These are phyloP conservation scores for Hypoxylon sp. DNA, from an alignment of 2,329 filamentous ascomycete species.

Conservation along the genomic window DNA sequence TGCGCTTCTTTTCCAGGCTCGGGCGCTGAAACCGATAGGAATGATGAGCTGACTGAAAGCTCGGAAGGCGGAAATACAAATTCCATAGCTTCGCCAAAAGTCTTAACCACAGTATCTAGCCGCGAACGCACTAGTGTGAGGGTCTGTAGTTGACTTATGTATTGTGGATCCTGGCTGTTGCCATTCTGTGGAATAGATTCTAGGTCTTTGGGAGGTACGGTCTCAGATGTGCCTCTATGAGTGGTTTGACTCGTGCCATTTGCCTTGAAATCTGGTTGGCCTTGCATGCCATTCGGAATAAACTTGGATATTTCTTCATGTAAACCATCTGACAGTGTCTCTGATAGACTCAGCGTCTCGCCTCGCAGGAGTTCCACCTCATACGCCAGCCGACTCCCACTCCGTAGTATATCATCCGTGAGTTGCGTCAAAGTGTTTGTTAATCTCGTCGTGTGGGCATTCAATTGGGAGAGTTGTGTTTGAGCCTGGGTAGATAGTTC, in stretches of 20 bases:
- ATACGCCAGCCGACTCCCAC: constrained; percentile 89
- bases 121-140: constrained; percentile 85
- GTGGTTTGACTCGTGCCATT: constrained; percentile 30
- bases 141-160: constrained; percentile 84
- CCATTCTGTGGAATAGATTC: constrained; percentile 42
- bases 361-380: constrained; percentile 95
- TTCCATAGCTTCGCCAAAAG: constrained; percentile 95
- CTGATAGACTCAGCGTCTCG: constrained; percentile 84
- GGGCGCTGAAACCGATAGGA: constrained; percentile 91
- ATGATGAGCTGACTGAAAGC: constrained; percentile 84
- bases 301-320: constrained; percentile 81
- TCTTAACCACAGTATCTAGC: constrained; percentile 90
- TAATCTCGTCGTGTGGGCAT: constrained; percentile 87
- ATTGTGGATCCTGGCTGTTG: constrained; percentile 64
- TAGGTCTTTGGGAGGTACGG: constrained; percentile 39
- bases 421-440: constrained; percentile 87
- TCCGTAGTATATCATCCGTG: constrained; percentile 94
- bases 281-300: constrained; percentile 68
- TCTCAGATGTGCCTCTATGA: constrained; percentile 47
- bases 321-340: constrained; percentile 81
- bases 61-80: constrained; percentile 94
- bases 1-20: constrained; percentile 75
- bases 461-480: constrained; percentile 86
- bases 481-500: constrained; percentile 87
- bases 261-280: constrained; percentile 51